These are phyloP conservation scores for Pseudogymnoascus sp. DNA, from an alignment of 2,329 filamentous ascomycete species.

Conservation along the genomic window DNA sequence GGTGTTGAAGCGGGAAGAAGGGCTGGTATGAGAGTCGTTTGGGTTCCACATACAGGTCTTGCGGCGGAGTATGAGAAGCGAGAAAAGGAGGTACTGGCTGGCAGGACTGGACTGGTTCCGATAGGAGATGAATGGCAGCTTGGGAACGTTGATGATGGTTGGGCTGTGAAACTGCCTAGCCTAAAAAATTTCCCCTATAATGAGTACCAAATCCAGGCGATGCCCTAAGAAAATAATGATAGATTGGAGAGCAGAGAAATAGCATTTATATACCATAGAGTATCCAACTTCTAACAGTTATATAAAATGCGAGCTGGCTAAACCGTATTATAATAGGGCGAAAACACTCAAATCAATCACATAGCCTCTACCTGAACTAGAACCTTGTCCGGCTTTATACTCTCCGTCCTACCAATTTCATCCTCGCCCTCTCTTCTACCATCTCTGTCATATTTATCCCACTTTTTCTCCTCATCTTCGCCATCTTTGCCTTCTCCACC, in stretches of 20 bases:
- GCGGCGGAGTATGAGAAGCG: slow-evolving; percentile 66
- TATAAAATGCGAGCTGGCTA: background rate
- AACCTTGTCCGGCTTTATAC: background rate
- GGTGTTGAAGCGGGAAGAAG: slow-evolving; percentile 85
- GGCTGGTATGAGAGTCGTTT: slow-evolving; percentile 90
- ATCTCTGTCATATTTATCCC: background rate
- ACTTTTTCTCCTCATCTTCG: background rate
- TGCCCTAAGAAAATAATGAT: slow-evolving; percentile 4
- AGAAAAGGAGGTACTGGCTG: slow-evolving; percentile 74
- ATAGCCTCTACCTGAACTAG: background rate
- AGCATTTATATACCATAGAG: background rate
- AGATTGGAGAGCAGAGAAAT: background rate
- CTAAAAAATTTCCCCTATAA: slow-evolving; percentile 32
- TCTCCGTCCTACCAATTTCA: background rate
- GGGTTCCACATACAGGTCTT: slow-evolving; percentile 78
- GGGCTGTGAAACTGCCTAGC: slow-evolving; percentile 29
- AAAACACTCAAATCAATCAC: background rate
- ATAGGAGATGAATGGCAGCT: slow-evolving; percentile 43
- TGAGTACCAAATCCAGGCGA: slow-evolving; percentile 21
- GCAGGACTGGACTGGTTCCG: slow-evolving; percentile 14
- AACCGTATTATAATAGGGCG: background rate
- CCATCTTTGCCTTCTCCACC: background rate
- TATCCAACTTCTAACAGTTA: background rate
- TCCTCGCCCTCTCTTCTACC: background rate
- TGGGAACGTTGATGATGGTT: slow-evolving; percentile 31